phyloP scores from a whole-genome alignment of 2,329 filamentous ascomycete genomes.

The Colletotrichum musae region DNA sequence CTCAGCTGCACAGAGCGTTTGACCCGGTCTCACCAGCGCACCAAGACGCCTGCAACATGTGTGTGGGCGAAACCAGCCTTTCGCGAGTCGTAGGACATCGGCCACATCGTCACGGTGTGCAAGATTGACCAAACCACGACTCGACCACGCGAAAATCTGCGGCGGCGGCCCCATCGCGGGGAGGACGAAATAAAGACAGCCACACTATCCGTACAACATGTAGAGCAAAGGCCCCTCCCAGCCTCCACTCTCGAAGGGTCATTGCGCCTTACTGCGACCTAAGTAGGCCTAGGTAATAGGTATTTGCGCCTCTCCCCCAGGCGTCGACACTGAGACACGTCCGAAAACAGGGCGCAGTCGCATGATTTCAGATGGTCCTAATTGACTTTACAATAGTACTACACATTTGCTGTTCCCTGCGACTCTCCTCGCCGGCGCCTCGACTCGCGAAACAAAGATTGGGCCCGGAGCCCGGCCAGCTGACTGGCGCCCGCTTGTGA shows the following conservation, averaged over 20 bases:
- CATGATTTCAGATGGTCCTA: constrained; percentile 26
- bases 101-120: too few relatives aligned
- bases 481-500: background rate
- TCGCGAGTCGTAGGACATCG: too few relatives aligned
- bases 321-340: constrained; percentile 32
- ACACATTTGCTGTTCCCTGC: background rate
- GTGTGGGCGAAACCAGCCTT: too few relatives aligned
- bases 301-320: constrained; percentile 26
- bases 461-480: constrained; percentile 2
- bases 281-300: background rate
- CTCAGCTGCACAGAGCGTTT: background rate
- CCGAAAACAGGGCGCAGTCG: constrained; percentile 31
- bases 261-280: background rate
- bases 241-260: background rate
- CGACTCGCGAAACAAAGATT: constrained; percentile 20
- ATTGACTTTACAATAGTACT: constrained; percentile 23
- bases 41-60: too few relatives aligned
- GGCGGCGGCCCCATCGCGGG: too few relatives aligned
- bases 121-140: too few relatives aligned
- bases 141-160: too few relatives aligned
- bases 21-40: background rate
- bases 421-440: background rate
- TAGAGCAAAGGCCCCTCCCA: too few relatives aligned
- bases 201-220: too few relatives aligned
- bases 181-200: too few relatives aligned